phyloP scores from a whole-genome alignment of 805 yeast species.

The Ascoidea tarda region DNA sequence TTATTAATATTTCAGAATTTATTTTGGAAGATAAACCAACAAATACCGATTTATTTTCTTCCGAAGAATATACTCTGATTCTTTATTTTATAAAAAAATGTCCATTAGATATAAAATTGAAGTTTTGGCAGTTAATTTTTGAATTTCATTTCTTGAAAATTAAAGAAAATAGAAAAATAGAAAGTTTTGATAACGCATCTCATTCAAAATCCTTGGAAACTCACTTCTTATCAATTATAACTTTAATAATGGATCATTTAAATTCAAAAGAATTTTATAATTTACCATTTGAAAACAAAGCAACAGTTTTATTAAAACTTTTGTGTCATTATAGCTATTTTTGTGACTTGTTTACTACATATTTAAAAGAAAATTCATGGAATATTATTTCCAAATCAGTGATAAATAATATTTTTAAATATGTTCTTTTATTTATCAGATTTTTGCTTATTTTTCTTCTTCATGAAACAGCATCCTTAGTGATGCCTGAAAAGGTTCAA shows the following conservation, averaged over 20 bases:
- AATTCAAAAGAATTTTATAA: constrained; percentile 5
- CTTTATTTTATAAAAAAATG: constrained; percentile 45
- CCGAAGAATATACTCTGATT: constrained; percentile 34
- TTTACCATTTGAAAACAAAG: neutral
- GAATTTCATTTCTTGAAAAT: constrained; percentile 29
- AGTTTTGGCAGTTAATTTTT: constrained; percentile 63
- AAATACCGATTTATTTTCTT: neutral
- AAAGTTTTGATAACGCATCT: neutral
- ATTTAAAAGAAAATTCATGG: neutral
- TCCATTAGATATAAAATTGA: constrained; percentile 50
- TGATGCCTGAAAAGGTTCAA: neutral
- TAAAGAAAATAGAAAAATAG: neutral
- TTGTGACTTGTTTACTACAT: neutral
- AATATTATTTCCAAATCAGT: neutral
- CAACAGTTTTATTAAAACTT: too few species aligned
- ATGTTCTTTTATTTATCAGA: neutral
- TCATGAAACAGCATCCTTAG: neutral
- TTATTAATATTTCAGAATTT: neutral
- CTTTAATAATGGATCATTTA: constrained; percentile 3
- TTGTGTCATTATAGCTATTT: too few species aligned
- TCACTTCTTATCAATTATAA: too few species aligned
- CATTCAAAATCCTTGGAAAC: too few species aligned
- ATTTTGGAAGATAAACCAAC: constrained; percentile 2
- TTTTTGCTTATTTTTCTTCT: too few species aligned
- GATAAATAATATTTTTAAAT: neutral